Evolutionary conservation across 2,329 filamentous ascomycete species (phyloP), one percentile per base, ranked within the genome.

Genomic region (Pestalotiopsis sp.): DNA sequence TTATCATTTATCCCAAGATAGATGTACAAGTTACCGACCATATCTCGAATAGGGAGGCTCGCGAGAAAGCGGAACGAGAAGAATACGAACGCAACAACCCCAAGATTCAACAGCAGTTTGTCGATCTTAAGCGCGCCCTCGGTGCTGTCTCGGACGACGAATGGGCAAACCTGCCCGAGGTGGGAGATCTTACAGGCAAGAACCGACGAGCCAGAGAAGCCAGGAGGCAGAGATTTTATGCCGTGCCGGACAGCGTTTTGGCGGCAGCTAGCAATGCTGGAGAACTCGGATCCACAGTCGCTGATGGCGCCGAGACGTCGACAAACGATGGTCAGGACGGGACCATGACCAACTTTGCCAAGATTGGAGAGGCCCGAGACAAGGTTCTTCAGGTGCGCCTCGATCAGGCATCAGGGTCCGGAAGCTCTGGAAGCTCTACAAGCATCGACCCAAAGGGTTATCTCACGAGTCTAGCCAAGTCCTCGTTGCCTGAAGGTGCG

Each of bases 71-170:
- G 83, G 95, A 99, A 84, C 89, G 87, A 79, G 94, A 97, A 78
- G 94, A 98, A 76, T 97, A 97, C 86, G 95, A 99, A 83, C 90
- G 92, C 73, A 95, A 97, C 79, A 98, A 99, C 78, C 96, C 96
- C 14, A 99, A 98, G 81, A 98, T 99, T 65, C 93, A 97, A 77
- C 93, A 98, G 73, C 96, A 99, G 79, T 99, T 99, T 79, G 94
- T 94, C 77, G 96, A 98, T 75, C 83, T 98, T 64, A 99, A 99
- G 81, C 89, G 97, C 75, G 94, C 93, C 4, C 86, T 99, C 48
- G 91, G 92, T 55, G 92, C 91, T 5, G 92, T 99, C 35, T 92
- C 93, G 57, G 95, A 98, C 78, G 95, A 99, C 70, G 94, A 99
- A 74, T 99, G 96, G 96, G 94, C 94, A 52, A 97, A 90, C 75